A percentile compares a stretch with the other conserved stretches of the same genome.
Evolutionary conservation across 2,329 filamentous ascomycete genomes (phyloP).

Genomic region (Onygenales sp.): DNA sequence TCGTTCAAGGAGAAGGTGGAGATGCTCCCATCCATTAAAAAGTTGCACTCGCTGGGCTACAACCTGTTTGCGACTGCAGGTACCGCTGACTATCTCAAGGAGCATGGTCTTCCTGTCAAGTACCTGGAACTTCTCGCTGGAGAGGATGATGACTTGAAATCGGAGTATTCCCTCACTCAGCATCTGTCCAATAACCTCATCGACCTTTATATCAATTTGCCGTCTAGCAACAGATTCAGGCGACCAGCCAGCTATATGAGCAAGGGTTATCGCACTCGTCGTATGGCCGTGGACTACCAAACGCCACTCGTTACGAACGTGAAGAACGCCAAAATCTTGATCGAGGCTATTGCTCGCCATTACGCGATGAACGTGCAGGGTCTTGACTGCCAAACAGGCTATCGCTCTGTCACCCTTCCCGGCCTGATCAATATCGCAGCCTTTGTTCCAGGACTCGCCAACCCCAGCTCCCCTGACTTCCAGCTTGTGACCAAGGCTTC

Average conservation of each 20-base stretch:
- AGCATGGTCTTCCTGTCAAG: constrained; percentile 84
- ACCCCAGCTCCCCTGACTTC: constrained; percentile 56
- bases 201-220: constrained; percentile 96
- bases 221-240: constrained; percentile 96
- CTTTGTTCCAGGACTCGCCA: constrained; percentile 65
- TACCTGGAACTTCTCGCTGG: constrained; percentile 80
- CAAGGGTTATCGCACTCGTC: constrained; percentile 89
- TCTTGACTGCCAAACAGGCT: constrained; percentile 87
- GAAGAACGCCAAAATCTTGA: constrained; percentile 95
- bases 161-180: constrained; percentile 93
- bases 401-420: constrained; percentile 62
- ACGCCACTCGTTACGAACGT: constrained; percentile 96
- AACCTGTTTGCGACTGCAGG: constrained; percentile 94
- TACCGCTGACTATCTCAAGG: constrained; percentile 91
- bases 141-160: constrained; percentile 74
- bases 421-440: constrained; percentile 71
- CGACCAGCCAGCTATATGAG: constrained; percentile 97
- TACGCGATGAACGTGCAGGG: constrained; percentile 75
- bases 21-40: constrained; percentile 85
- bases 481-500: constrained; percentile 63
- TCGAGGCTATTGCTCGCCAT: constrained; percentile 86
- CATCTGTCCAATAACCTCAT: constrained; percentile 97
- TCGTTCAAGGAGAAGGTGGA: constrained; percentile 98
- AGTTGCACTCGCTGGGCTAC: constrained; percentile 82
- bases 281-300: constrained; percentile 98